Evolutionary conservation across 1,139 yeast genomes (phyloP).

Genomic region (Yamadazyma sp.): DNA sequence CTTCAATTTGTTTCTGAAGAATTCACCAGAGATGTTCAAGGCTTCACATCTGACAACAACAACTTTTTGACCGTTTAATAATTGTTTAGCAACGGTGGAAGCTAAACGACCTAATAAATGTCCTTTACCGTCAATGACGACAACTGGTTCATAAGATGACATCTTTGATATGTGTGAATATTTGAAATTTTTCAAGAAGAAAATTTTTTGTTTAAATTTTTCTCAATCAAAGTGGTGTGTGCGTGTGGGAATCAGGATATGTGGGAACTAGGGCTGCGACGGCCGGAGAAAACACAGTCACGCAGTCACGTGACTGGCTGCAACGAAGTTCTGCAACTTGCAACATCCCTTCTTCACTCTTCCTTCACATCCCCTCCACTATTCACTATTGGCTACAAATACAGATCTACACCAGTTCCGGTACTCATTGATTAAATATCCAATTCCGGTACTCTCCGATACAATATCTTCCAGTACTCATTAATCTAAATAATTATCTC

Average conservation of each 20-base stretch:
- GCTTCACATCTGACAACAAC: constrained; percentile 98
- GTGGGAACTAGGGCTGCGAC: not conserved
- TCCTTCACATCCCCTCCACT: too few species aligned
- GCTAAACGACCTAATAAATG: constrained; percentile 99
- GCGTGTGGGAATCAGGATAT: not conserved
- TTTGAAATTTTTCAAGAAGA: constrained; percentile 8
- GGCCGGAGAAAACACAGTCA: constrained; percentile 4
- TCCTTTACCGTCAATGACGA: constrained; percentile 98
- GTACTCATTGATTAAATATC: too few species aligned
- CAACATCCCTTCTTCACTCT: too few species aligned
- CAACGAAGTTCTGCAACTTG: too few species aligned
- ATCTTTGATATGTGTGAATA: constrained; percentile 35
- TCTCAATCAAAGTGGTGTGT: not conserved
- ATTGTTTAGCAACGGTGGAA: constrained; percentile 96
- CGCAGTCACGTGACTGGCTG: constrained; percentile 1
- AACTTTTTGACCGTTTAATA: constrained; percentile 96
- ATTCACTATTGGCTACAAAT: too few species aligned
- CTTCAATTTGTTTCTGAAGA: constrained; percentile 99
- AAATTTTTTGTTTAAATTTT: constrained; percentile 8
- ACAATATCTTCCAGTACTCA: too few species aligned
- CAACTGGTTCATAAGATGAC: constrained; percentile 95
- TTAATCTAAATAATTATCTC: constrained; percentile 22
- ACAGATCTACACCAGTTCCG: too few species aligned
- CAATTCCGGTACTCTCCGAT: too few species aligned
- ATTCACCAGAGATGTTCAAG: constrained; percentile 98